phyloP scores from a whole-genome alignment of 768 basidiomycete genomes.

The Russula abietina region DNA sequence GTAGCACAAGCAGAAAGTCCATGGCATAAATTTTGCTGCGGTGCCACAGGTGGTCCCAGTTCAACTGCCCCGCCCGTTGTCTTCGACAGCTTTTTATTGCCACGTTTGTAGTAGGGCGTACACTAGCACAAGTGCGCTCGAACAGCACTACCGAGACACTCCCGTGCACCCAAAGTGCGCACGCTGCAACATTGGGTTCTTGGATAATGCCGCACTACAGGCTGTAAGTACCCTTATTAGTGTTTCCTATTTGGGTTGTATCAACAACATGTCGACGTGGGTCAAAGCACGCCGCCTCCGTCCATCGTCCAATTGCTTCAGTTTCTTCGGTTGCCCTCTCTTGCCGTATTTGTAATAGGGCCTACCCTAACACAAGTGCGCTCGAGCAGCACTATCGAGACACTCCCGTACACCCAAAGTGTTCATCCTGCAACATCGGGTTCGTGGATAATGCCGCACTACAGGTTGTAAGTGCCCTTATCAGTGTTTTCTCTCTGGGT shows the following conservation, averaged over 20 bases:
- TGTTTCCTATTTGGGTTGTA: not conserved
- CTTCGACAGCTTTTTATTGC: not conserved
- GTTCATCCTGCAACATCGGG: no score
- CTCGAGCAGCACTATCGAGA: no score
- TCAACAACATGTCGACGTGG: not conserved
- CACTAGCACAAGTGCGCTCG: no score
- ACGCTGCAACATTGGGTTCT: conserved; percentile 40
- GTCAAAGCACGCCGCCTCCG: conserved; percentile 30
- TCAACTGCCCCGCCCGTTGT: not conserved
- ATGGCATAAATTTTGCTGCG: not conserved
- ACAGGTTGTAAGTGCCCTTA: no score
- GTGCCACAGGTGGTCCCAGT: not conserved
- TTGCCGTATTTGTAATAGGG: conserved; percentile 9
- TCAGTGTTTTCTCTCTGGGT: no score
- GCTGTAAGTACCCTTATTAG: no score
- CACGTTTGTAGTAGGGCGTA: conserved; percentile 9
- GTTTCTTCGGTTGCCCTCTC: not conserved
- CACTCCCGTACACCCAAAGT: no score
- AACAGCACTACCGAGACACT: no score
- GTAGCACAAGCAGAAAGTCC: conserved; percentile 22
- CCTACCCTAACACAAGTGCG: conserved; percentile 8
- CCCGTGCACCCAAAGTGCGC: conserved; percentile 41
- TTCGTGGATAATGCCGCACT: no score
- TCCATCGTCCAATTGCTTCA: not conserved
- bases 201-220: conserved; percentile 31